A percentile compares a stretch with the other conserved stretches of the same genome.
phyloP scores from a whole-genome alignment of 768 basidiomycete genomes.

The Lactifluus echinatus region DNA sequence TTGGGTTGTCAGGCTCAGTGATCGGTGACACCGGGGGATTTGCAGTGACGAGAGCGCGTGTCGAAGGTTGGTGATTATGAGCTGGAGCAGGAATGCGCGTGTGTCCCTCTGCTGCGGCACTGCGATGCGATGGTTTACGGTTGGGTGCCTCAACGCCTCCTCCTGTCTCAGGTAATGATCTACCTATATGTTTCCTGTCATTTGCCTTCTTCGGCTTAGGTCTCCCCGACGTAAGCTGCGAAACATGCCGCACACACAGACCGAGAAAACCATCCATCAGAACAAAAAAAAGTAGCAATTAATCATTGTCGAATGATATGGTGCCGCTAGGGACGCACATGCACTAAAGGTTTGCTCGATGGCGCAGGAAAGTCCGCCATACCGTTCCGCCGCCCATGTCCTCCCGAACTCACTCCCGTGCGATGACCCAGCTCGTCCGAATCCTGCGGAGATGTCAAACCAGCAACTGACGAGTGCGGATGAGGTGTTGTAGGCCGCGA shows the following conservation, averaged over 20 bases:
- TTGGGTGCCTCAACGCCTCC: background rate
- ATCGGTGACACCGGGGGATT: no score
- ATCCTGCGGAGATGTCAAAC: conserved; percentile 17
- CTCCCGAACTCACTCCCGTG: conserved; percentile 29
- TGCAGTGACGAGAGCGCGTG: background rate
- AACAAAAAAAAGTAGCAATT: conserved; percentile 17
- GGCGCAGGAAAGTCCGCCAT: conserved; percentile 32
- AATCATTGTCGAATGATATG: conserved; percentile 22
- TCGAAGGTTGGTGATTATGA: background rate
- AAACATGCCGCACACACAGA: conserved; percentile 21
- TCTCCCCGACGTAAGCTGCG: conserved; percentile 67
- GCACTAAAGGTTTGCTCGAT: conserved; percentile 61
- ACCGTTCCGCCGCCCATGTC: conserved; percentile 17
- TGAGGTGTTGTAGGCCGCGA: conserved; percentile 21
- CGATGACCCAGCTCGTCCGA: conserved; percentile 32
- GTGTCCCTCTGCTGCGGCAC: background rate
- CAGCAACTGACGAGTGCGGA: conserved; percentile 4
- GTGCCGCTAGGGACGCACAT: conserved; percentile 80
- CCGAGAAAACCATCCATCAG: conserved; percentile 20
- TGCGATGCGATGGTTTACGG: background rate
- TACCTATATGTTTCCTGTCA: background rate
- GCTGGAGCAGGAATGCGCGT: background rate
- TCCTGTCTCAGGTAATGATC: background rate
- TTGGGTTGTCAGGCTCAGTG: background rate
- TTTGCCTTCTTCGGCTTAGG: conserved; percentile 34